A percentile compares a stretch with the other conserved stretches of the same genome.
Conservation (phyloP, 306 rosid species). For the Inga oerstediana region DNA sequence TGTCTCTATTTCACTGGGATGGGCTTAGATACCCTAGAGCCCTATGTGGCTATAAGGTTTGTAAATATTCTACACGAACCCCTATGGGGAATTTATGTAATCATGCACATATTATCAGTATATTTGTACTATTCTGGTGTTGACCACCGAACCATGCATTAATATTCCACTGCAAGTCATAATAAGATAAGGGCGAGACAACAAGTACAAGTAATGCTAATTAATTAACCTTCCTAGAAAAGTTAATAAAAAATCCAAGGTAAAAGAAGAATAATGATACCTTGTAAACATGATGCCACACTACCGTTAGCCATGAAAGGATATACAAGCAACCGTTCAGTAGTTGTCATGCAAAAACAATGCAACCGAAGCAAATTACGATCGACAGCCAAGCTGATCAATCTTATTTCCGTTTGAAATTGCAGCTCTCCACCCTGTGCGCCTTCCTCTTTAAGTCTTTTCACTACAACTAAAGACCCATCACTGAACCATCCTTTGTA, state of each 20-base stretch:
- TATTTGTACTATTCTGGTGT: too few relatives aligned
- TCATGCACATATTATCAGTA: too few relatives aligned
- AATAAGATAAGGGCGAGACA: too few relatives aligned
- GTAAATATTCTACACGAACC: too few relatives aligned
- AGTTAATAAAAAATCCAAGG: neutral
- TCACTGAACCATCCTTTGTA: constrained; percentile 30
- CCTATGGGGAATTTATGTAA: too few relatives aligned
- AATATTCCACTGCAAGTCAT: too few relatives aligned
- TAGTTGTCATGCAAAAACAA: constrained; percentile 39
- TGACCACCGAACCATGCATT: too few relatives aligned
- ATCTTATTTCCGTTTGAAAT: neutral
- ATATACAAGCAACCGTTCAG: constrained; percentile 29
- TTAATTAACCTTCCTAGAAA: neutral
- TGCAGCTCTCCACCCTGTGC: neutral
- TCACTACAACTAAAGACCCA: constrained; percentile 32
- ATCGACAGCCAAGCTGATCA: neutral
- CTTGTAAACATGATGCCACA: neutral
- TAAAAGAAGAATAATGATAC: neutral
- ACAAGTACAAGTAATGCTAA: neutral
- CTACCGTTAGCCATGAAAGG: constrained; percentile 30
- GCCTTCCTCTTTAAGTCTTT: constrained; percentile 28
- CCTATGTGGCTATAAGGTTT: too few relatives aligned
- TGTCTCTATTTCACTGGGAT: too few relatives aligned
- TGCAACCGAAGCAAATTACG: constrained; percentile 37
- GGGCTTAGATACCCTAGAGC: too few relatives aligned